Evolutionary conservation across 768 basidiomycete species (phyloP), one percentile per base, ranked within the genome.

Genomic region (Boletus vermiculosoides): DNA sequence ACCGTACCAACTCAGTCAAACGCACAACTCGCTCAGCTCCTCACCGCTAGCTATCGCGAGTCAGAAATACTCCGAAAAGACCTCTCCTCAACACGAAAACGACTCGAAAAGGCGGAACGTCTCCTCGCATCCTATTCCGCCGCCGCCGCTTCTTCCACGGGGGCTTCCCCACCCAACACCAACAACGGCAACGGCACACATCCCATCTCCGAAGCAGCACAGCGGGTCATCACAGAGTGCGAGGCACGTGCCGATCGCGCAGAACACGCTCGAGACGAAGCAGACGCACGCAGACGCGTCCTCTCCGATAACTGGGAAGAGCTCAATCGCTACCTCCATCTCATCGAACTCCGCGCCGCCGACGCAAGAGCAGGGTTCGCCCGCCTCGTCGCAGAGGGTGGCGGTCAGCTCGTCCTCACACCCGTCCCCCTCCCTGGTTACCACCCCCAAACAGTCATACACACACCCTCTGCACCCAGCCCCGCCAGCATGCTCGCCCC

Each of bases 91-190:
- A 57, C 71, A 0, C 67, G 70, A 33, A 78, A 76, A 52, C 78
- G 84, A 45, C 80, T 81, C 0, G 85, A 85, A 42, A 77, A 80
- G 59, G 77, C 80, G 0, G 87, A 87, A 50, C 75, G 80, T 1
- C 71, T 77, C 42, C 59, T 79, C 51, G 50, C 63, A 3, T 64
- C 68, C 25, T 71, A 73, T 34, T 60, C 70, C 10, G 51, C 61
- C 20, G 51, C 61, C 20, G 59, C 56, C 23, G 58, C 56, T 0
- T 13, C 31, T 0, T 46, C 45, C 1, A n/a, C 45, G 0, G 46
- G 0, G 0, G 0, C 25, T 3, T 61, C 72, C 7, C 54, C 65
- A 8, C 60, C 68, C 40, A 59, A 36, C 51, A 22, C 65, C 45
- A 37, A 63, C 59, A 62, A 62, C 9, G 55, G 50, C 58, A 44